Base-by-base conservation (phyloP, 371 early-diverging fungal genomes). In the Phascolomyces articulosus region DNA sequence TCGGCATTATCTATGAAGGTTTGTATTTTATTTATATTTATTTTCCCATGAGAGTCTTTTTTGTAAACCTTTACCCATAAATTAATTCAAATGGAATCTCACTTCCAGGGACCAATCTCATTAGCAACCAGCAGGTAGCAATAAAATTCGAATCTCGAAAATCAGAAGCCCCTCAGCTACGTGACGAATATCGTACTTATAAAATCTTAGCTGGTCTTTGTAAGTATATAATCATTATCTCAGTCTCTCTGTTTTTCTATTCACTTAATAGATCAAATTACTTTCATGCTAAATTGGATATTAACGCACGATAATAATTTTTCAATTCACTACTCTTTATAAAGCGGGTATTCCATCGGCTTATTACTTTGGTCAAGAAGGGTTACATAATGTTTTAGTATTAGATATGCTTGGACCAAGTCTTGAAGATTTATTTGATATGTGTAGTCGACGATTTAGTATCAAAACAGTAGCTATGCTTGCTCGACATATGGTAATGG, bases 401-500 rank as follows among this genome's bases (percentile, higher is more conserved):
- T 95, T 99, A 67, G 99, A 99, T 77, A 78, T 98, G 62, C 86
- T 99, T 16, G 99, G 99, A 6, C 94, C 93, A 8, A 91, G 91
- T 63, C 80, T 99, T 24, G 98, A 99, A 77, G 96, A 98, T 75
- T 85, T 98, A 75, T 99, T 98, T 79, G 96, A 95, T 72, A 85
- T 93, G 72, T 96, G 98, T 75, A 85, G 91, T 24, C 86, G 97
- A 60, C 90, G 90, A 67, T 98, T 99, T 73, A 84, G 90, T 23
- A 78, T 93, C 66, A 97, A 98, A 78, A 97, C 98, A 1, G 92
- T 95, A 0, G 91, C 95, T 64, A 96, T 97, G 95, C 81, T 96
- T 38, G 98, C 97, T 27, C 95, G 96, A 71, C 92, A 93, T 74
- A 97, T 99, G 95, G 91, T 92, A 80, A 40, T 2, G 34, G 11